Base-by-base conservation (phyloP, 176 grass and related monocot genomes). In the Ampelocalamus luodianensis region DNA sequence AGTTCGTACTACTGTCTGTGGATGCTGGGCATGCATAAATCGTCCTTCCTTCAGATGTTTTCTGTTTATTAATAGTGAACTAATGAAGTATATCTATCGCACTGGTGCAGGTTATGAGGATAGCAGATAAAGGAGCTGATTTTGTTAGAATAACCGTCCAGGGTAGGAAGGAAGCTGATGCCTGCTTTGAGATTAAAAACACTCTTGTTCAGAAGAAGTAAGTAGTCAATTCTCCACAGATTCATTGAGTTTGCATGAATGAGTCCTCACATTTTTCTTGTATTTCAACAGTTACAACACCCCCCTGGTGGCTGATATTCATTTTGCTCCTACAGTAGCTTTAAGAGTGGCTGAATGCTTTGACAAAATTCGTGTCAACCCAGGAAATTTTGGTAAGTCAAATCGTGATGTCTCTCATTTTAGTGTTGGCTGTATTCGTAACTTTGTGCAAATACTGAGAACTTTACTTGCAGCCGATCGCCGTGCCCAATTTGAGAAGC, bases 331-430 rank as follows among this genome's bases (percentile, higher is more conserved):
- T 56, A 48, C 93, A 62, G 88, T 99, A 42, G 96, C 96, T 66
- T 77, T 99, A 76, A 87, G 93, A 86, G 96, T 99, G 42, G 96
- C 96, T 22, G 96, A 99, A 83, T 99, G 96, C 82, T 99, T 99
- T 60, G 96, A 99, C 78, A 99, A 99, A 86, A 96, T 99, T 72
- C 96, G 96, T 79, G 96, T 99, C 63, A 99, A 99, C 88, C 96
- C 96, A 22, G 96, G 96, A 90, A 99, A 99, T 75, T 99, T 99
- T 68, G 96, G 96, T 99, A 51, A 81, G 74, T 90, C 59, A 82
- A 79, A 68, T 17, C 6, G 14, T 56, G 14, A 65, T 56, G 20
- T 78, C 27, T 80, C 71, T 67, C n/a, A 8, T 85, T 86, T 85
- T 74, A 38, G 13, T 73, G 17, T 78, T 67, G n/a, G 43, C 10